Conservation (phyloP, 139 green algal species). For the Chlamydomonas eustigma region DNA sequence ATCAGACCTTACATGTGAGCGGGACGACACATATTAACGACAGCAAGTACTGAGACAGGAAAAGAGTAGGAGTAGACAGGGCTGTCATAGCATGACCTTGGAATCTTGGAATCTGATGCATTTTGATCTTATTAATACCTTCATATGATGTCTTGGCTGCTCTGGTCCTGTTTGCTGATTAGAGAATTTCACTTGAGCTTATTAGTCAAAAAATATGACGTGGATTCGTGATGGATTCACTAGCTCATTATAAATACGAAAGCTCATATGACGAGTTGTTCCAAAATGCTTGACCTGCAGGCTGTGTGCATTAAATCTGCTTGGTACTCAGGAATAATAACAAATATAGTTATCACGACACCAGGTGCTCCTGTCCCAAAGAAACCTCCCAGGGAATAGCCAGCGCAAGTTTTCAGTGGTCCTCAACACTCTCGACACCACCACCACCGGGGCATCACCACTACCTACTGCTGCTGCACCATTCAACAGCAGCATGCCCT, state of each 20-base stretch:
- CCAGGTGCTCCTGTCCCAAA: conserved; percentile 10
- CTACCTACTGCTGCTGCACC: neutral
- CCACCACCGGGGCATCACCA: too few species aligned
- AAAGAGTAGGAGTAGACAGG: too few species aligned
- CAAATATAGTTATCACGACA: neutral
- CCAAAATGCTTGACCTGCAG: neutral
- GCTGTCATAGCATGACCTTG: neutral
- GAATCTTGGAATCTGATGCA: neutral
- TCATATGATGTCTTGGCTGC: too few species aligned
- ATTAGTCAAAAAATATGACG: too few species aligned
- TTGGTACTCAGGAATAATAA: neutral
- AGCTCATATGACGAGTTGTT: neutral
- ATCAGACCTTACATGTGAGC: neutral
- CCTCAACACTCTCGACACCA: neutral
- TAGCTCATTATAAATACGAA: neutral
- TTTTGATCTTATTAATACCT: neutral
- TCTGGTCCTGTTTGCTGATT: too few species aligned
- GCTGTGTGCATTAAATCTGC: neutral
- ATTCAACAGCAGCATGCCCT: too few species aligned
- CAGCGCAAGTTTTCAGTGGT: conserved; percentile 1
- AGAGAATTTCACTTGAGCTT: too few species aligned
- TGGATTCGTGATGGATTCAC: too few species aligned
- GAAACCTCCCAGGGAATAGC: conserved; percentile 14
- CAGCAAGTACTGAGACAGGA: too few species aligned
- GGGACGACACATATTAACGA: neutral